Evolutionary conservation across 2,329 filamentous ascomycete genomes (phyloP).

Genomic region (Epichloe bromicola): DNA sequence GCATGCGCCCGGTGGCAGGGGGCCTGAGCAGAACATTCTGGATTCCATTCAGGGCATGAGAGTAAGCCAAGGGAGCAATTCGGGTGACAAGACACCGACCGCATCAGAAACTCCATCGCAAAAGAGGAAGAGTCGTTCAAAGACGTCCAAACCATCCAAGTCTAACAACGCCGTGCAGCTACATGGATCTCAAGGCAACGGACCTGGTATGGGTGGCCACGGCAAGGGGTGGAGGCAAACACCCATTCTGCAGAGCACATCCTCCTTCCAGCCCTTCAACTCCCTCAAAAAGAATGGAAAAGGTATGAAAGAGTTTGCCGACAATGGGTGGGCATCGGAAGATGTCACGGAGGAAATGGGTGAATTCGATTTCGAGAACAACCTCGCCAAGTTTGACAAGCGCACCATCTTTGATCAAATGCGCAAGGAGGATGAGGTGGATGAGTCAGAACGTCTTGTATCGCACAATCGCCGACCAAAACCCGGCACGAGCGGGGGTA

Average conservation of each 20-base stretch:
- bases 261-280: slow-evolving; percentile 50
- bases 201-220: slow-evolving; percentile 17
- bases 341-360: slow-evolving; percentile 90
- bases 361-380: slow-evolving; percentile 86
- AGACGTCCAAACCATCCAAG: slow-evolving; percentile 20
- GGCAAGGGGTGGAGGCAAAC: slow-evolving; percentile 48
- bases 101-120: slow-evolving; percentile 13
- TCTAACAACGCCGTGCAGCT: slow-evolving; percentile 14
- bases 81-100: slow-evolving; percentile 10
- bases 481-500: slow-evolving; percentile 63
- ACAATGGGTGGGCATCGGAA: slow-evolving; percentile 90
- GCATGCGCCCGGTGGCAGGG: slow-evolving; percentile 1
- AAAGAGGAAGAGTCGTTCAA: slow-evolving; percentile 20
- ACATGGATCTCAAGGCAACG: slow-evolving; percentile 13
- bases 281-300: slow-evolving; percentile 44
- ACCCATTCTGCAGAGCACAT: slow-evolving; percentile 44
- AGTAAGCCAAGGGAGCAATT: slow-evolving; percentile 9
- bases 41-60: slow-evolving; percentile 16
- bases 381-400: slow-evolving; percentile 91
- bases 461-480: slow-evolving; percentile 66
- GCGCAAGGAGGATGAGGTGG: slow-evolving; percentile 71
- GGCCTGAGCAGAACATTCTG: slow-evolving; percentile 13
- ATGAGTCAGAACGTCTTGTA: slow-evolving; percentile 84
- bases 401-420: slow-evolving; percentile 84
- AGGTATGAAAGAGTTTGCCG: slow-evolving; percentile 30